A percentile compares a stretch with the other conserved stretches of the same genome.
phyloP scores from a whole-genome alignment of 768 basidiomycete species.

The Hebeloma cylindrosporum region DNA sequence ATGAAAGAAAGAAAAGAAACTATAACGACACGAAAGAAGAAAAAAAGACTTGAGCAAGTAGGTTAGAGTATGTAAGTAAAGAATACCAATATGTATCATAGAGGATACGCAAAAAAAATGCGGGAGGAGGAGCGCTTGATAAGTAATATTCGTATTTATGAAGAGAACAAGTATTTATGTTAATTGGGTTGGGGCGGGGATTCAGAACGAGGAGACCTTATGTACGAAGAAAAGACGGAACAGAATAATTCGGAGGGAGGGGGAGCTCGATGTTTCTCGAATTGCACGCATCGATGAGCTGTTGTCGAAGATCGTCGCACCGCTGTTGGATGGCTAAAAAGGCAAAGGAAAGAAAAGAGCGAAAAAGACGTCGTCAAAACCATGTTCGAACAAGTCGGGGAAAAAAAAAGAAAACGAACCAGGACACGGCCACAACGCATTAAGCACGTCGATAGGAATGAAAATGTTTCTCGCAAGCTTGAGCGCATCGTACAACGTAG shows the following conservation, averaged over 20 bases:
- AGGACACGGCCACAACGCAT: conserved; percentile 64
- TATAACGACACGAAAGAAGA: no score
- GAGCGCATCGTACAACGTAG: conserved; percentile 53
- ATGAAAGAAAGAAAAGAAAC: no score
- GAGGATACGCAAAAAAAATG: no score
- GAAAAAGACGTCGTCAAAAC: not conserved
- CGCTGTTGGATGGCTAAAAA: conserved; percentile 46
- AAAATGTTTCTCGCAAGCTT: conserved; percentile 68
- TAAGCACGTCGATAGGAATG: conserved; percentile 62
- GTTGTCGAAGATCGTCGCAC: conserved; percentile 48
- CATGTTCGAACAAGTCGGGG: not conserved
- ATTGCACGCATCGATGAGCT: conserved; percentile 49
- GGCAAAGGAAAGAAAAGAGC: not conserved
- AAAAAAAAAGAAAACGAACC: conserved; percentile 30
- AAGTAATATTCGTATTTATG: no score
- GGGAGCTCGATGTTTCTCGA: conserved; percentile 42
- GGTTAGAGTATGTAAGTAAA: no score
- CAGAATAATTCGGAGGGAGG: conserved; percentile 36
- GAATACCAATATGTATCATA: no score
- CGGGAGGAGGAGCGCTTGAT: no score
- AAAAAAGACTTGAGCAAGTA: no score
- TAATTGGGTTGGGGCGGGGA: not conserved
- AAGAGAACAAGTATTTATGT: not conserved
- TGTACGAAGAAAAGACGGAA: conserved; percentile 31
- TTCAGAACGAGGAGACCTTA: conserved; percentile 1